Evolutionary conservation across 352 stramenopile genomes (phyloP), one percentile per base, ranked within the genome.

Genomic region (Saprolegnia parasitica): DNA sequence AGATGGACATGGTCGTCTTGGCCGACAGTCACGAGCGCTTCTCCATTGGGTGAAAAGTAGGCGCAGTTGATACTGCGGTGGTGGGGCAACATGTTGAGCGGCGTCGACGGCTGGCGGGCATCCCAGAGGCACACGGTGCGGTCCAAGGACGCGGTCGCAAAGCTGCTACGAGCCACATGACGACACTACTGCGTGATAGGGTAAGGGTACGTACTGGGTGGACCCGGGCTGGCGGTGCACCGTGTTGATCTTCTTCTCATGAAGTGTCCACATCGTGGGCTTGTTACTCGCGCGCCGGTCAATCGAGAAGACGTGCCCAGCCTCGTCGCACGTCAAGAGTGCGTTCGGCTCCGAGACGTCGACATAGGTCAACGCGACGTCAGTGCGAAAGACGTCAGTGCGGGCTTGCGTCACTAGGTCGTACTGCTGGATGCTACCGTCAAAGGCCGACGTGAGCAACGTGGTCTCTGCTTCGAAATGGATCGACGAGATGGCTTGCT

Each of bases 201-300:
- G 24, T 39, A 21, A 8, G 32, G 40, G 37, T 40, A 87, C 81
- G 62, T 83, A 92, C 84, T 83, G 83, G 29, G 87, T 67, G 4
- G 77, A 65, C 15, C 65, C 72, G 11, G 87, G 84, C 49, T 95
- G 87, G 56, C 83, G 74, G 55, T 88, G 77, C n/a, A 95, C 84
- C 0, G 87, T 95, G 65, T 95, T 92, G 58, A 93, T 77, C 75
- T 93, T 95, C 70, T 93, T 93, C 58, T 93, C 87, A 45, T 95
- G 87, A 21, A 92, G 65, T 15, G 72, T 15, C 58, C 81, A 92
- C 16, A 13, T 21, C 10, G 35, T 73, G 6, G 76, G 74, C 18
- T 73, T 71, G 50, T 74, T 78, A 5, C 29, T 15, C n/a, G 76
- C 64, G 15, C 87, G 81, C 32, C 72, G 73, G 61, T 95, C 87